These are phyloP conservation scores for Monosporozyma solicola DNA, from an alignment of 805 yeast species.

Conservation along the genomic window DNA sequence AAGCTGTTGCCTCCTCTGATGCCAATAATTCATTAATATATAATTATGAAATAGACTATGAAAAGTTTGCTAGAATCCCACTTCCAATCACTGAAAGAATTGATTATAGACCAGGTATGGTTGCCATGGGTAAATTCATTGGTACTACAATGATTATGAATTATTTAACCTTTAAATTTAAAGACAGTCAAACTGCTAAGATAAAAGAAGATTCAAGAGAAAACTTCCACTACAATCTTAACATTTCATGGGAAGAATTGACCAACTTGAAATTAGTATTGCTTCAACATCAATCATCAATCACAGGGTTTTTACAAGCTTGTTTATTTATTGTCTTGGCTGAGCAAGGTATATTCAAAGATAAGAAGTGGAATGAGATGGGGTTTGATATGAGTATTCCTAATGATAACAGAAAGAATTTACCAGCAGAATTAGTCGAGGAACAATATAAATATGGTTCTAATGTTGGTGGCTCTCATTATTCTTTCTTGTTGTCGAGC, in stretches of 20 bases:
- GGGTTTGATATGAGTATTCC: slow-evolving; percentile 19
- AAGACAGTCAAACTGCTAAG: slow-evolving; percentile 3
- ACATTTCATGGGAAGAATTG: slow-evolving; percentile 8
- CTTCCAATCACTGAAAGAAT: slow-evolving; percentile 17
- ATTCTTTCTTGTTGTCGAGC: slow-evolving; percentile 16
- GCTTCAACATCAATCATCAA: slow-evolving; percentile 11
- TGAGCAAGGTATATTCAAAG: slow-evolving; percentile 13
- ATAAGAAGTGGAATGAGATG: slow-evolving; percentile 12
- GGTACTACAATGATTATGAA: slow-evolving; percentile 8
- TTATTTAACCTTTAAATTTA: slow-evolving; percentile 9
- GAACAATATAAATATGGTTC: slow-evolving; percentile 18
- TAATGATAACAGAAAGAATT: slow-evolving; percentile 11
- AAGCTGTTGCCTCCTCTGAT: background rate
- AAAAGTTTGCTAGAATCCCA: slow-evolving; percentile 10
- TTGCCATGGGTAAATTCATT: slow-evolving; percentile 10
- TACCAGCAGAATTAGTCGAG: slow-evolving; percentile 13
- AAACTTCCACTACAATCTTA: slow-evolving; percentile 10
- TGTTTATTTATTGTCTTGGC: slow-evolving; percentile 15
- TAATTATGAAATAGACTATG: slow-evolving; percentile 12
- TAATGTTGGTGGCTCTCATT: slow-evolving; percentile 22
- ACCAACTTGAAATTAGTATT: slow-evolving; percentile 7
- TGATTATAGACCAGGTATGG: slow-evolving; percentile 12
- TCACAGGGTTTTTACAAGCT: slow-evolving; percentile 23
- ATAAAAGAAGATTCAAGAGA: slow-evolving; percentile 3
- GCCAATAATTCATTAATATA: slow-evolving; percentile 2